Evolutionary conservation across 495 filamentous ascomycete genomes (phyloP).

Genomic region (Xylaria curta): DNA sequence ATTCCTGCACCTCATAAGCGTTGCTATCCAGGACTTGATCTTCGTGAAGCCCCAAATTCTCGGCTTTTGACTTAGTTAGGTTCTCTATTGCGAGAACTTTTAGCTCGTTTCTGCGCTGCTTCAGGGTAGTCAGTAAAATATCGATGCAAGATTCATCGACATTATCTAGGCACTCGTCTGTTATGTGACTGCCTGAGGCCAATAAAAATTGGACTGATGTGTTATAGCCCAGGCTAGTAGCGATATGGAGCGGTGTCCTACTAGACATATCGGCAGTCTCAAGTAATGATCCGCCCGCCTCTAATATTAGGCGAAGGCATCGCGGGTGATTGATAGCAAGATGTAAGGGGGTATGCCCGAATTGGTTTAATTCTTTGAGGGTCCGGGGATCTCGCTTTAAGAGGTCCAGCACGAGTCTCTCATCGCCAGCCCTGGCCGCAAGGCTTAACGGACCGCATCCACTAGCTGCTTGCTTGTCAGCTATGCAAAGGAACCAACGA

Average conservation of each 20-base stretch:
- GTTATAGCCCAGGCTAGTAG: background rate
- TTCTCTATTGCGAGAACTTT: conserved; percentile 1
- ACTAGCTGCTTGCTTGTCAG: background rate
- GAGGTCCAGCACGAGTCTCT: background rate
- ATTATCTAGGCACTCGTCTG: too few relatives aligned
- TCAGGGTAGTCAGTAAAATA: background rate
- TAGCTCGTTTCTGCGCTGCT: conserved; percentile 1
- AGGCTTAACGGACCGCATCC: conserved; percentile 10
- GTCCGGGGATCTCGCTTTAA: background rate
- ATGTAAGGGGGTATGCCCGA: background rate
- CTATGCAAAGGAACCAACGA: background rate
- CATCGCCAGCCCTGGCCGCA: background rate
- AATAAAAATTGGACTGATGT: background rate
- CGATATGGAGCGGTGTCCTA: background rate
- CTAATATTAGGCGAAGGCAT: conserved; percentile 2
- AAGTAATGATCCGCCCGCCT: background rate
- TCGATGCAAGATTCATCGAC: background rate
- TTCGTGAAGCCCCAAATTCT: background rate
- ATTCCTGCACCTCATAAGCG: background rate
- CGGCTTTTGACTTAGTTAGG: background rate
- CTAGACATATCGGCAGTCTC: background rate
- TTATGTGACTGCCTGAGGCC: background rate
- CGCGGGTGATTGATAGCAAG: background rate
- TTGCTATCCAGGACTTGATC: background rate
- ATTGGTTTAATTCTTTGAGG: background rate